Conservation (phyloP, 805 yeast species). For the Yamadazyma olivae region DNA sequence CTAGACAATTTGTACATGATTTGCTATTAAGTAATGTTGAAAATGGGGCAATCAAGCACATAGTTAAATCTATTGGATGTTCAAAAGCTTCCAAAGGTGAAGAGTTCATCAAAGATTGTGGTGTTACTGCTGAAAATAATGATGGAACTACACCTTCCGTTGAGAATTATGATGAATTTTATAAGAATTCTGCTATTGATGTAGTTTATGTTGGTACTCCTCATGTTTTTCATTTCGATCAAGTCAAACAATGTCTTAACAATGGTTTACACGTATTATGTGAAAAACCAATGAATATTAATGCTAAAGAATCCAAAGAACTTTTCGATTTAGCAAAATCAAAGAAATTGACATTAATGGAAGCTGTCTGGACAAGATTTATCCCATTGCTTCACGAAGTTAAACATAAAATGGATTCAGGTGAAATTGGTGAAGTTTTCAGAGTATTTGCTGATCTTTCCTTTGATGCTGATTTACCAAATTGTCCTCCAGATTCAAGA, state of each 20-base stretch:
- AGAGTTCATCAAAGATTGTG: constrained; percentile 22
- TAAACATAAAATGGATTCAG: constrained; percentile 34
- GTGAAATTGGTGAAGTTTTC: constrained; percentile 44
- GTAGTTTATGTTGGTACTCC: constrained; percentile 56
- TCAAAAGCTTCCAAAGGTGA: constrained; percentile 34
- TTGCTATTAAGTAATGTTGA: constrained; percentile 25
- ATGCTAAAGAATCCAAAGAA: constrained; percentile 40
- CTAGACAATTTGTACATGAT: constrained; percentile 43
- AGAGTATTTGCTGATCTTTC: constrained; percentile 45
- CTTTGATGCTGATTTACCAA: constrained; percentile 29
- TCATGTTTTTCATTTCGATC: constrained; percentile 49
- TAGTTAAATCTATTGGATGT: constrained; percentile 38
- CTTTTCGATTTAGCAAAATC: constrained; percentile 41
- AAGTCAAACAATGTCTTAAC: constrained; percentile 39
- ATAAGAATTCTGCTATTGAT: constrained; percentile 40
- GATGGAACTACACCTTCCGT: constrained; percentile 23
- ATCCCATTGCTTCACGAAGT: constrained; percentile 42
- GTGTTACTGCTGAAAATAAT: constrained; percentile 17
- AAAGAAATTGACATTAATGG: constrained; percentile 50
- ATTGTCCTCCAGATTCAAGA: constrained; percentile 30
- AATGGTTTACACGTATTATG: constrained; percentile 50
- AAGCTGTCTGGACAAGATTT: constrained; percentile 57
- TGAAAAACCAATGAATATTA: constrained; percentile 55
- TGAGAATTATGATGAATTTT: constrained; percentile 43
- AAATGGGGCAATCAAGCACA: constrained; percentile 24